phyloP scores from a whole-genome alignment of 2,329 filamentous ascomycete species.

The Curvularia eragrostidis region DNA sequence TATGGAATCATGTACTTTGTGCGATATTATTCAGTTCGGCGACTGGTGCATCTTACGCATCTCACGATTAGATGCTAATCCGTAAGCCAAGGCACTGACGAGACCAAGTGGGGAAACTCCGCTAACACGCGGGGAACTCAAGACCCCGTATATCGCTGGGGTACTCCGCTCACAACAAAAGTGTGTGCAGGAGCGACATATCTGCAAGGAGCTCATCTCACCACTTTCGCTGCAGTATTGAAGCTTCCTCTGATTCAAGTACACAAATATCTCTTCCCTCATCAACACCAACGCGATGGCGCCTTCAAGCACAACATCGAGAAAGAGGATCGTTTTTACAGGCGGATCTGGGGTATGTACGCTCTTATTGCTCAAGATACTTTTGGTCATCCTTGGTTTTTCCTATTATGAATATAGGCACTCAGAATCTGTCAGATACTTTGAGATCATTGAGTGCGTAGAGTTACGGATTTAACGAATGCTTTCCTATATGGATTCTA shows the following conservation, averaged over 20 bases:
- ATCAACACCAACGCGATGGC: constrained; percentile 12
- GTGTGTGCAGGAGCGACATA: background rate
- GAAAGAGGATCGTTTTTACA: constrained; percentile 59
- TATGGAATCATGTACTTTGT: background rate
- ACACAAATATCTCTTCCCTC: background rate
- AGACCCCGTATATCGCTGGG: background rate
- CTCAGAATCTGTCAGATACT: background rate
- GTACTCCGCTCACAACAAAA: background rate
- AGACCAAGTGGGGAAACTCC: constrained; percentile 5
- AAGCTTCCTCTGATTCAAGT: background rate
- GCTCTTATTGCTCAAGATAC: background rate
- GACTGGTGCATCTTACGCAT: background rate
- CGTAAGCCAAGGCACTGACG: background rate
- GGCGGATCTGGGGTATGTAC: constrained; percentile 59
- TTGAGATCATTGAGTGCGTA: background rate
- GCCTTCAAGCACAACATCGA: constrained; percentile 1
- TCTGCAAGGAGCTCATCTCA: background rate
- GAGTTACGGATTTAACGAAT: background rate
- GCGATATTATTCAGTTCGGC: background rate
- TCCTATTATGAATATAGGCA: background rate
- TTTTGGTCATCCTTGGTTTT: background rate
- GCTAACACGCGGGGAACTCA: constrained; percentile 1
- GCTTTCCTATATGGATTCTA: background rate
- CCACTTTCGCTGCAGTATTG: background rate
- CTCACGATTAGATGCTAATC: background rate